Evolutionary conservation across 305 asterid genomes (phyloP).

Genomic region (Ilex paraguariensis): DNA sequence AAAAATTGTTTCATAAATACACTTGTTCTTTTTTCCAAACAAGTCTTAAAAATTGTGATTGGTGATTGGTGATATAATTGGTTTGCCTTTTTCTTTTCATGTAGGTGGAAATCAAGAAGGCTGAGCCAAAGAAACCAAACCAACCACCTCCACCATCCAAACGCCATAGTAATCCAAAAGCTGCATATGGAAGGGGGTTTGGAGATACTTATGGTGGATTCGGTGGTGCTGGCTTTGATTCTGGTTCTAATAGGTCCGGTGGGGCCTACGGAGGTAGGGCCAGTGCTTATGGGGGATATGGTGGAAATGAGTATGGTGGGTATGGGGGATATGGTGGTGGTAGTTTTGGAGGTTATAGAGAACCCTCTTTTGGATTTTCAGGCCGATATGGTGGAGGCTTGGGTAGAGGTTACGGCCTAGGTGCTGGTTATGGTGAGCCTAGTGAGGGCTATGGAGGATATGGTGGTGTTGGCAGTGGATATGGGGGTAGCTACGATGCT

Average conservation of each 20-base stretch:
- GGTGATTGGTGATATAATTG: no score
- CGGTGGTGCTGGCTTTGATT: constrained; percentile 29
- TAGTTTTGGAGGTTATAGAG: constrained; percentile 43
- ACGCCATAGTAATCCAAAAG: constrained; percentile 34
- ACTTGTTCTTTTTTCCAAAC: no score
- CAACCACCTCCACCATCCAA: constrained; percentile 36
- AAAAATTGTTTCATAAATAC: no score
- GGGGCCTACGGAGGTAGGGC: constrained; percentile 48
- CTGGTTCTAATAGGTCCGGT: constrained; percentile 42
- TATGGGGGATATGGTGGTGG: constrained; percentile 39
- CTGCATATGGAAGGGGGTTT: constrained; percentile 31
- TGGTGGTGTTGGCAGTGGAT: constrained; percentile 22
- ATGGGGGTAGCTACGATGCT: constrained; percentile 26
- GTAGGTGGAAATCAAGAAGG: constrained; percentile 60
- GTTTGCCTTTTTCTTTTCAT: constrained; percentile 6
- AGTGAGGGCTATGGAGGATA: constrained; percentile 40
- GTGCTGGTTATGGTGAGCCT: constrained; percentile 35
- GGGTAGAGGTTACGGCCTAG: constrained; percentile 48
- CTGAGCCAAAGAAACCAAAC: constrained; percentile 53
- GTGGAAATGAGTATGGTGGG: constrained; percentile 38
- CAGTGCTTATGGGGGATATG: constrained; percentile 39
- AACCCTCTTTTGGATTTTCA: constrained; percentile 39
- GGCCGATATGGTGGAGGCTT: constrained; percentile 44
- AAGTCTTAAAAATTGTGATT: no score
- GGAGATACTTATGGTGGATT: constrained; percentile 41